Evolutionary conservation across 2,329 filamentous ascomycete species (phyloP), one percentile per base, ranked within the genome.

Genomic region (Leptoxyphium fumago): DNA sequence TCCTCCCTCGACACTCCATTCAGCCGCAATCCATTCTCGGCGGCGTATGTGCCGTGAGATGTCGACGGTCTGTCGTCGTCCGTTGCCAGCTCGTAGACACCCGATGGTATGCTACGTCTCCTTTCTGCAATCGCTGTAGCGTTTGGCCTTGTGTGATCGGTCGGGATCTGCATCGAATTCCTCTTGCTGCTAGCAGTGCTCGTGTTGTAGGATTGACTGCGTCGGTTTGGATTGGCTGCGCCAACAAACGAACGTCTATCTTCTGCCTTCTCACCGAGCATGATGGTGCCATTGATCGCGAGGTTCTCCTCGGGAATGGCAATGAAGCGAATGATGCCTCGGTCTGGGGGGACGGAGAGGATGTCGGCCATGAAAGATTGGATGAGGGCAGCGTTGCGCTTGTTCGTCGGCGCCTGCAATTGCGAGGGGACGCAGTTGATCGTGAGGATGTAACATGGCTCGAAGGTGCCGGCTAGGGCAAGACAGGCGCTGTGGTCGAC

Each of bases 381-480:
- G 2, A 93, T 74, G 14, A 93, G 64, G n/a, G 73, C 71, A 1
- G 84, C 78, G 60, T 89, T 91, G 49, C 85, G 77, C 59, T 83
- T 82, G 65, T 94, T 94, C 43, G 77, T 84, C 2, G 78, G 74
- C 0, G 83, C 76, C 48, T 80, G 78, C 45, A 91, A 66, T 50
- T 84, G 73, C 10, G 70, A 70, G 1, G 82, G 72, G 9, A 91
- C 69, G 1, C 84, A 79, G 30, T 74, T 80, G 46, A 94, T 74
- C 29, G 77, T 81, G 55, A 94, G 69, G 47, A 80, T 73, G 57
- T 94, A 95, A 15, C 84, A 83, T 2, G 84, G 82, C 42, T 87
- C 81, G 50, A 84, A 82, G 5, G 77, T 79, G 30, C 80, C 82
- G 2, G 77, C 82, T 47, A 89, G 80, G 44, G 85, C 68, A 52